phyloP scores from a whole-genome alignment of 2,329 filamentous ascomycete genomes.

The Leptographium lundbergii region DNA sequence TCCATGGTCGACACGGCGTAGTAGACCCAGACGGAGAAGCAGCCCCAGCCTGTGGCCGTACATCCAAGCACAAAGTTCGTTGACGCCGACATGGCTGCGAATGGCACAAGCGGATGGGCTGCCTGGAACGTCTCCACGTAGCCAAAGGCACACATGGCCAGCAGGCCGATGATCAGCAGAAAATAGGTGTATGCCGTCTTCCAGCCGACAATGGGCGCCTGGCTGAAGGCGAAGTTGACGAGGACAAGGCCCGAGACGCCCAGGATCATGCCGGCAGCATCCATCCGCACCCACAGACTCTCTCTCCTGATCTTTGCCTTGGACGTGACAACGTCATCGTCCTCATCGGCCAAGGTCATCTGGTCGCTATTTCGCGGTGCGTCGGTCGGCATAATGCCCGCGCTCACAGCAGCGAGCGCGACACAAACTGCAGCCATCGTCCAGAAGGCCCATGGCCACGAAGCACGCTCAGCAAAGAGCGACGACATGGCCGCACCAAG shows the following conservation, averaged over 20 bases:
- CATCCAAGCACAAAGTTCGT: constrained; percentile 36
- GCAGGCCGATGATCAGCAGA: constrained; percentile 13
- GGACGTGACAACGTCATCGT: neutral
- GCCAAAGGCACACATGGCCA: constrained; percentile 39
- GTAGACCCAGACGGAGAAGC: constrained; percentile 28
- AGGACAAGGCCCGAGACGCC: constrained; percentile 39
- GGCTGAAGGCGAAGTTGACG: constrained; percentile 47
- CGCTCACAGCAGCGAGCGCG: constrained; percentile 12
- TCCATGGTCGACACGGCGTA: constrained; percentile 27
- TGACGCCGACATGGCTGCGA: constrained; percentile 29
- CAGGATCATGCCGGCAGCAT: constrained; percentile 15
- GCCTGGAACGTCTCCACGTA: constrained; percentile 29
- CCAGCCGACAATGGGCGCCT: constrained; percentile 42
- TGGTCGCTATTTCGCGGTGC: neutral
- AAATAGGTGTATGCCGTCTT: constrained; percentile 35
- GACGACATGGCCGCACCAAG: constrained; percentile 27
- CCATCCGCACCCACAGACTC: constrained; percentile 16
- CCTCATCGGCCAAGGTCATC: neutral
- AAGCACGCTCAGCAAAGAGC: constrained; percentile 23
- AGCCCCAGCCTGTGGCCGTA: constrained; percentile 28
- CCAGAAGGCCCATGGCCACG: constrained; percentile 39
- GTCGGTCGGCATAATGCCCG: constrained; percentile 13
- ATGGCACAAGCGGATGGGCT: constrained; percentile 37
- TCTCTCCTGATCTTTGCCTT: constrained; percentile 2
- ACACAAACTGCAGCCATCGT: constrained; percentile 14